Percentiles rank a stretch among this genome's conserved stretches.
phyloP scores from a whole-genome alignment of 2,329 filamentous ascomycete genomes.

The Kalmusia sp. region DNA sequence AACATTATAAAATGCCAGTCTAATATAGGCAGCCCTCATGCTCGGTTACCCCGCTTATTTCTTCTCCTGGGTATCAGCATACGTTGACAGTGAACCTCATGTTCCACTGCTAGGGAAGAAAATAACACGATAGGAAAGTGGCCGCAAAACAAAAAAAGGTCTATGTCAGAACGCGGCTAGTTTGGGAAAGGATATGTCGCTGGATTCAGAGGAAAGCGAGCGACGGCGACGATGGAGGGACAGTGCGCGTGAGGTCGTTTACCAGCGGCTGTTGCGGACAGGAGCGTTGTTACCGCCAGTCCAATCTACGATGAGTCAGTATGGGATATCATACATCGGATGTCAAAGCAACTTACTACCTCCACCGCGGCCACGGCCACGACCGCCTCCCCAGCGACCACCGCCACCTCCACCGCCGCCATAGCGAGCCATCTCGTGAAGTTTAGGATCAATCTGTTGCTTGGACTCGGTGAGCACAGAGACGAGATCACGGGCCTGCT shows the following conservation, averaged over 20 bases:
- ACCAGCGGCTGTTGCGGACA: constrained; percentile 51
- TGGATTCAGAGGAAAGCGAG: constrained; percentile 16
- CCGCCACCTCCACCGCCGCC: constrained; percentile 82
- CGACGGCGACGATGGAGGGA: constrained; percentile 8
- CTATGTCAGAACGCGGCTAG: constrained; percentile 35
- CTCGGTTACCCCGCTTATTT: constrained; percentile 25
- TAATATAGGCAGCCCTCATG: constrained; percentile 23
- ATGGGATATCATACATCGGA: constrained; percentile 8
- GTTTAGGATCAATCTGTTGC: constrained; percentile 95
- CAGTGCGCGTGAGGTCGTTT: constrained; percentile 20
- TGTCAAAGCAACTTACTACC: constrained; percentile 46
- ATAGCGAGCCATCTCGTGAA: constrained; percentile 95
- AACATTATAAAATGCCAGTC: constrained; percentile 35
- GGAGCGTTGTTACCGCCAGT: constrained; percentile 49
- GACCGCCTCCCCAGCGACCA: constrained; percentile 69
- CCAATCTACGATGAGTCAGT: constrained; percentile 38
- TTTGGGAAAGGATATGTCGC: background rate
- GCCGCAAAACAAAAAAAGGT: constrained; percentile 20
- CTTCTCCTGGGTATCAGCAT: constrained; percentile 41
- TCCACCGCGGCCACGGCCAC: constrained; percentile 69
- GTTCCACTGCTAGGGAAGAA: constrained; percentile 3
- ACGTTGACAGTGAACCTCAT: constrained; percentile 18
- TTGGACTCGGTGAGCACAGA: constrained; percentile 93
- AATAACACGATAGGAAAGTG: constrained; percentile 15
- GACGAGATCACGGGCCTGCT: constrained; percentile 90